Base-by-base conservation (phyloP, 1,139 yeast species). In the Hyphopichia buzzinii region DNA sequence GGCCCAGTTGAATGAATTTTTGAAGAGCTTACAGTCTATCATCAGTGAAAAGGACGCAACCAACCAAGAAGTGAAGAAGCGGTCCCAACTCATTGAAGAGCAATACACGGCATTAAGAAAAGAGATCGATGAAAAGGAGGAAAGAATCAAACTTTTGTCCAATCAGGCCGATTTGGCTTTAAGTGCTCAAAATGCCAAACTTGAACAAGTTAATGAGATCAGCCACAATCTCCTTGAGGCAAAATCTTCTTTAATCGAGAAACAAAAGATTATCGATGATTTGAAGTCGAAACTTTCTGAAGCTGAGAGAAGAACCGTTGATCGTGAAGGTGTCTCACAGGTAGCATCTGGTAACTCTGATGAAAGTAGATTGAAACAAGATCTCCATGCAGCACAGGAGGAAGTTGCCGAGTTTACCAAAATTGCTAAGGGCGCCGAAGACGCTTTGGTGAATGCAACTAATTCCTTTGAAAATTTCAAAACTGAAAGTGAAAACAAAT, bases 121-220 rank as follows among this genome's bases (percentile, higher is more conserved):
- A 4, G 77, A 71, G 40, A 62, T 84, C 28, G 69, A 66, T 8
- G 72, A 72, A 29, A 74, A 78, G 42, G 77, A 73, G 32, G 74
- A 69, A 39, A 74, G 74, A 39, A 62, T 77, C 25, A 64, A 63
- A 28, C 66, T 72, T 16, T 55, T 72, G 31, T 50, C 75, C 10
- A 67, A 62, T 35, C 79, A 79, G 40, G 72, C 79, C 25, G 84
- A 78, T 37, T 59, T 74, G 40, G 83, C 83, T 17, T 57, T 76
- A 32, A 75, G 73, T 41, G 79, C 85, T 32, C 84, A 80, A 49
- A 87, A 84, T 50, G 67, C 76, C 14, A 81, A 82, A 53, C 68
- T 85, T 39, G 92, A 84, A 41, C 67, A 73, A 29, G 69, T 83
- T 19, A 64, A 64, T 30, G 85, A 83, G 40, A 54, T 79, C 26